These are phyloP conservation scores for Cyclotella baltica DNA, from an alignment of 108 stramenopile species.

Conservation along the genomic window DNA sequence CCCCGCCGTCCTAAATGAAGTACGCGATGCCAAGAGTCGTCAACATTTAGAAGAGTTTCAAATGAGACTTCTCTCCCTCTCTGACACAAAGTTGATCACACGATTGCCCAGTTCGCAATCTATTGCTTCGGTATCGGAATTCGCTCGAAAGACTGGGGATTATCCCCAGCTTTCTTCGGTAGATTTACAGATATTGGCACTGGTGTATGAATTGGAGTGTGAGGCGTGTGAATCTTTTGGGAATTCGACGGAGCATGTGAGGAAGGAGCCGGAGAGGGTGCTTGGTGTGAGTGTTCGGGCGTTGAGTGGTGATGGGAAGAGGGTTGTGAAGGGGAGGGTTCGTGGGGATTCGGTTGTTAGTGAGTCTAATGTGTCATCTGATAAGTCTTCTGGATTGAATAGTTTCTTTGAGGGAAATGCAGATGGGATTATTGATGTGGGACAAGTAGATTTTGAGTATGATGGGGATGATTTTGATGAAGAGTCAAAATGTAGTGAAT, in stretches of 20 bases:
- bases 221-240: constrained; percentile 56
- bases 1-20: constrained; percentile 75
- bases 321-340: constrained; percentile 3
- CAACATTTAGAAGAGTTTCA: constrained; percentile 65
- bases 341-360: constrained; percentile 6
- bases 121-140: constrained; percentile 69
- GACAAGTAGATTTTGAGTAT: constrained; percentile 49
- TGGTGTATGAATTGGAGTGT: constrained; percentile 89
- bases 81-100: constrained; percentile 18
- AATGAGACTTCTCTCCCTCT: constrained; percentile 56
- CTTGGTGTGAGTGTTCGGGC: constrained; percentile 65
- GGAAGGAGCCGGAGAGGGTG: constrained; percentile 78
- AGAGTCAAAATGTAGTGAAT: constrained; percentile 19
- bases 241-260: constrained; percentile 61
- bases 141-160: constrained; percentile 95
- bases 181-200: constrained; percentile 93
- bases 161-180: constrained; percentile 78
- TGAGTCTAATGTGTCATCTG: constrained; percentile 15
- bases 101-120: constrained; percentile 64
- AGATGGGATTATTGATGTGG: constrained; percentile 56
- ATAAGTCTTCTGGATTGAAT: not conserved
- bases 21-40: constrained; percentile 81
- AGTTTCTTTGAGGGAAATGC: constrained; percentile 43
- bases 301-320: constrained; percentile 40
- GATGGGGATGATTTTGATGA: constrained; percentile 62